These are phyloP conservation scores for Bipolaris zeicola DNA, from an alignment of 2,329 filamentous ascomycete species.

Conservation along the genomic window DNA sequence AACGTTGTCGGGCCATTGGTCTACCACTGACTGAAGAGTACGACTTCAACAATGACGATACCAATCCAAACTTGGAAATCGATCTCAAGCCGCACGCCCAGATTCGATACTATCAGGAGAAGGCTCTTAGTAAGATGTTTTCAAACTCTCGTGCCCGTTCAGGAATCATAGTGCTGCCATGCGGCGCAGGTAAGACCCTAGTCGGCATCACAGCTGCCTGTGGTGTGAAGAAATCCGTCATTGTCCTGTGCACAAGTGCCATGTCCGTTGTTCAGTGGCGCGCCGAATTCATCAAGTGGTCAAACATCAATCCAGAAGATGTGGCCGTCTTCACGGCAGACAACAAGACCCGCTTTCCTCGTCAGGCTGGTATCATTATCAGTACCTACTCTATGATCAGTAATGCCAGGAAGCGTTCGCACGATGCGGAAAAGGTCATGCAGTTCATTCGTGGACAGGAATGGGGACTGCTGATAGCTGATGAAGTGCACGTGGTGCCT, in stretches of 20 bases:
- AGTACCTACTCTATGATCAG: constrained; percentile 99
- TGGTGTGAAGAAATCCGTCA: constrained; percentile 95
- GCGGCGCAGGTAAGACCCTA: constrained; percentile 94
- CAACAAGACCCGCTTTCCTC: constrained; percentile 82
- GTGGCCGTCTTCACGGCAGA: constrained; percentile 95
- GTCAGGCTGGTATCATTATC: constrained; percentile 93
- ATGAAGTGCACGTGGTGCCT: constrained; percentile 97
- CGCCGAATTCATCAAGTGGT: constrained; percentile 97
- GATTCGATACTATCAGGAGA: constrained; percentile 94
- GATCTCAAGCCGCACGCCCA: constrained; percentile 87
- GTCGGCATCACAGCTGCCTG: constrained; percentile 98
- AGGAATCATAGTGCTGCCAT: constrained; percentile 95
- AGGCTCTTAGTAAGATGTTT: constrained; percentile 98
- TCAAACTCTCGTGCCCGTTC: constrained; percentile 96
- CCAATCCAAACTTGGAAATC: constrained; percentile 90
- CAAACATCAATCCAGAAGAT: constrained; percentile 93
- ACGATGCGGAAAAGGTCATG: constrained; percentile 98
- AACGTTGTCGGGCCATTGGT: constrained; percentile 83
- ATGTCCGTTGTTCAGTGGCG: constrained; percentile 99
- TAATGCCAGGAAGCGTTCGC: constrained; percentile 80
- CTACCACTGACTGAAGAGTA: constrained; percentile 95
- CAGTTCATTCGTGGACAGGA: constrained; percentile 85
- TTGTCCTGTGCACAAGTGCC: constrained; percentile 93
- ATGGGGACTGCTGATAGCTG: constrained; percentile 96
- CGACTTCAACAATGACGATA: constrained; percentile 89